Conservation (phyloP, 805 yeast genomes). For the Candida krabiensis region DNA sequence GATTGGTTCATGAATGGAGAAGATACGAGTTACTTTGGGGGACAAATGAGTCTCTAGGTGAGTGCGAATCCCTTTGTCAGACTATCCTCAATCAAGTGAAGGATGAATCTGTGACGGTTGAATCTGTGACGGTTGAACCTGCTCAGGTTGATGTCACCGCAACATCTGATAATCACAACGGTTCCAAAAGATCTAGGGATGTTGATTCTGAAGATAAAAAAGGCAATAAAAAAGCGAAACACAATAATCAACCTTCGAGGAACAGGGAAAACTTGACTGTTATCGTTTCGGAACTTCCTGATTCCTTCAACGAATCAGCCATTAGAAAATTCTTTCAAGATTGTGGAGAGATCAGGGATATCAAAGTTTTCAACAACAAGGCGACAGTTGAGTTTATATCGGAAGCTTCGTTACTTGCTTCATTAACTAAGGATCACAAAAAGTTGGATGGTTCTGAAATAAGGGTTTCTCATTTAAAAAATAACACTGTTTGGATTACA, state of each 20-base stretch:
- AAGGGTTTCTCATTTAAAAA: slow-evolving; percentile 42
- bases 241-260: slow-evolving; percentile 26
- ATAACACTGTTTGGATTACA: slow-evolving; percentile 67
- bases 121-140: neutral
- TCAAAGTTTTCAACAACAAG: slow-evolving; percentile 24
- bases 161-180: neutral
- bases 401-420: slow-evolving; percentile 50
- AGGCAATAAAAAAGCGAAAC: slow-evolving; percentile 6
- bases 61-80: slow-evolving; percentile 4
- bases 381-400: slow-evolving; percentile 62
- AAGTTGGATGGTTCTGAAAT: slow-evolving; percentile 42
- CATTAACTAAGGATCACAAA: slow-evolving; percentile 61
- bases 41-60: slow-evolving; percentile 9
- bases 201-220: slow-evolving; percentile 4
- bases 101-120: neutral
- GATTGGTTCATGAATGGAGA: slow-evolving; percentile 45
- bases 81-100: neutral
- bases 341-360: slow-evolving; percentile 55
- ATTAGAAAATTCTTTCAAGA: slow-evolving; percentile 49
- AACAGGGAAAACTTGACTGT: slow-evolving; percentile 63
- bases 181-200: slow-evolving; percentile 5
- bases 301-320: slow-evolving; percentile 36
- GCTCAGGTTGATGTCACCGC: neutral
- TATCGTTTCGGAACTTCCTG: slow-evolving; percentile 50
- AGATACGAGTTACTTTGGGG: slow-evolving; percentile 39